These are phyloP conservation scores for Yarrowia sp. DNA, from an alignment of 805 yeast species.

Conservation along the genomic window DNA sequence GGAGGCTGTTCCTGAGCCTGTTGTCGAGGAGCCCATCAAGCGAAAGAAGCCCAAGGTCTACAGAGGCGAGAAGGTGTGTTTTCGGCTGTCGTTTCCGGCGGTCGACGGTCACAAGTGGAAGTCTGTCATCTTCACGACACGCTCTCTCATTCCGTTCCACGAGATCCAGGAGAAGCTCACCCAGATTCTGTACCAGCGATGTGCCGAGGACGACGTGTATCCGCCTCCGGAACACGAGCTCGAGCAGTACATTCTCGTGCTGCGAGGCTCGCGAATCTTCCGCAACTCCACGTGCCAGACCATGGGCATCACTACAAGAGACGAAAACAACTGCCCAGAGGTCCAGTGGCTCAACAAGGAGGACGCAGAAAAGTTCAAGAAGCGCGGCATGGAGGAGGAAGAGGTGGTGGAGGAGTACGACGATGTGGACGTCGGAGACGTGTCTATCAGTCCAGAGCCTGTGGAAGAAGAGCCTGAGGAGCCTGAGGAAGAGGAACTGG, in stretches of 20 bases:
- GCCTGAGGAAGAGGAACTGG: neutral
- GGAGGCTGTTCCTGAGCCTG: neutral
- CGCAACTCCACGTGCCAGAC: neutral
- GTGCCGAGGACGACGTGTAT: neutral
- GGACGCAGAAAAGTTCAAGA: neutral
- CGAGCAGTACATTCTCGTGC: neutral
- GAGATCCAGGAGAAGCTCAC: conserved; percentile 1
- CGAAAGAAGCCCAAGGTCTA: neutral
- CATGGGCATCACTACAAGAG: neutral
- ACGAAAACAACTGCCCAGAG: neutral
- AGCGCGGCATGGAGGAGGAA: neutral
- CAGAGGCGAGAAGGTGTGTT: conserved; percentile 6
- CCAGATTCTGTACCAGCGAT: neutral
- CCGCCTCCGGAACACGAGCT: neutral
- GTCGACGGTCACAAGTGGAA: neutral
- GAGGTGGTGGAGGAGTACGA: neutral
- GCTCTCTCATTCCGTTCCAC: neutral
- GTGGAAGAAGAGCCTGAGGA: neutral
- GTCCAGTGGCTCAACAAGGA: conserved; percentile 1
- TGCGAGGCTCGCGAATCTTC: neutral
- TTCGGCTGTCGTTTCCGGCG: neutral
- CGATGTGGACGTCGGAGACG: neutral
- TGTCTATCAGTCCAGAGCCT: neutral
- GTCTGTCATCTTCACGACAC: neutral
- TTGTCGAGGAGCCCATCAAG: neutral